Base-by-base conservation (phyloP, 129 eudicot species). In the Chrysanthemum lavandulifolium region DNA sequence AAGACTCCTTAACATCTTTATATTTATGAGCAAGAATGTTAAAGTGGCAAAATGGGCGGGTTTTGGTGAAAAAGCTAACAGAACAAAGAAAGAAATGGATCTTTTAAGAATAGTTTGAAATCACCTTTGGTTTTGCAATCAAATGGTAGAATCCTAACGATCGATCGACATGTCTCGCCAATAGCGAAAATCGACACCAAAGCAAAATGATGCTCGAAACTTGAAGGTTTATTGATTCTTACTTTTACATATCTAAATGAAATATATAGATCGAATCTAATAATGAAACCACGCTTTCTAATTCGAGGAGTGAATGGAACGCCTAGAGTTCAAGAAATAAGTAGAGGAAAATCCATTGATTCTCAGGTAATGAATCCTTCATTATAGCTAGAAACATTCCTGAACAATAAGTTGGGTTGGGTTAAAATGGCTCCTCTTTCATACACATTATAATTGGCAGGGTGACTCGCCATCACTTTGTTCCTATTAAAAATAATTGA, bases 11-110 rank as follows among this genome's bases (percentile, higher is more conserved):
- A 29, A 29, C 31, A 2, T 3, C 31, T 29, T 29, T 29, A 29
- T 3, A 29, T 29, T 29, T 29, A 29, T 29, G 31, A 29, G 31
- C 31, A 29, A 29, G 4, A 29, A 29, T 29, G 31, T 29, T 29
- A 3, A 29, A 3, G 31, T 29, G 4, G 31, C 31, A 29, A 29
- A 80, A 88, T 69, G 97, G 91, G 60, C 73, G 92, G 88, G 91
- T 29, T 29, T 29, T 29, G 31, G 31, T 29, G 31, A 29, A 29
- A 29, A 29, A 29, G 31, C 31, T 29, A 95, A 80, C 82, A 82
- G 80, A 85, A 82, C 81, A 82, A 76, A 45, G 91, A 88, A 60
- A 90, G 89, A 68, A 79, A 69, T 61, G 97, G 89, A 76, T n/a
- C 64, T 78, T 76, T 70, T 80, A 90, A 88, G 80, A 86, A 58